Evolutionary conservation across 768 basidiomycete genomes (phyloP).

Genomic region (Suillus bovinus): DNA sequence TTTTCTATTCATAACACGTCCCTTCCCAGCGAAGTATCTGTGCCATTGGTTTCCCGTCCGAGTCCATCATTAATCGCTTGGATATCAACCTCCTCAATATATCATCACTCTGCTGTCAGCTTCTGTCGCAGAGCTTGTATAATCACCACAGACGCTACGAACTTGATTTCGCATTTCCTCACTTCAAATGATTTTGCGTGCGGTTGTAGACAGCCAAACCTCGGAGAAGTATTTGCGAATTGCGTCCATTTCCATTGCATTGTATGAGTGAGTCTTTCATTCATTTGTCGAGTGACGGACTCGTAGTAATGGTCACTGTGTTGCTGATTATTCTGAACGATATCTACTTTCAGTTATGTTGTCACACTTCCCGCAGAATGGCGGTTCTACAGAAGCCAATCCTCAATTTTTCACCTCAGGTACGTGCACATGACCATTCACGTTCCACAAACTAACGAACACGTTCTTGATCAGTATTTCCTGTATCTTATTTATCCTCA

Average conservation of each 20-base stretch:
- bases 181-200: not conserved
- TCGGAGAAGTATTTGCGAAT: conserved; percentile 37
- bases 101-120: not conserved
- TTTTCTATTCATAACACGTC: not conserved
- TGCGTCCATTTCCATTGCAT: conserved; percentile 38
- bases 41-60: not conserved
- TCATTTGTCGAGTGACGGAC: not conserved
- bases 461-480: conserved; percentile 20
- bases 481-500: conserved; percentile 35
- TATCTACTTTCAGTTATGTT: conserved; percentile 25
- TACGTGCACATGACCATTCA: conserved; percentile 7
- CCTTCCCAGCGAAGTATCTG: not conserved
- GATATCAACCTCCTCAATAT: not conserved
- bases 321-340: conserved; percentile 2
- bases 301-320: not conserved
- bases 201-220: conserved; percentile 4
- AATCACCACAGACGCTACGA: not conserved
- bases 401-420: conserved; percentile 28
- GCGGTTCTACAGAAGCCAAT: conserved; percentile 35
- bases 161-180: not conserved
- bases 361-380: conserved; percentile 34
- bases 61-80: not conserved
- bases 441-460: conserved; percentile 1
- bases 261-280: conserved; percentile 35
- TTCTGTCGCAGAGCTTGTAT: not conserved